phyloP scores from a whole-genome alignment of 2,329 filamentous ascomycete genomes.

The Colletotrichum noveboracense region DNA sequence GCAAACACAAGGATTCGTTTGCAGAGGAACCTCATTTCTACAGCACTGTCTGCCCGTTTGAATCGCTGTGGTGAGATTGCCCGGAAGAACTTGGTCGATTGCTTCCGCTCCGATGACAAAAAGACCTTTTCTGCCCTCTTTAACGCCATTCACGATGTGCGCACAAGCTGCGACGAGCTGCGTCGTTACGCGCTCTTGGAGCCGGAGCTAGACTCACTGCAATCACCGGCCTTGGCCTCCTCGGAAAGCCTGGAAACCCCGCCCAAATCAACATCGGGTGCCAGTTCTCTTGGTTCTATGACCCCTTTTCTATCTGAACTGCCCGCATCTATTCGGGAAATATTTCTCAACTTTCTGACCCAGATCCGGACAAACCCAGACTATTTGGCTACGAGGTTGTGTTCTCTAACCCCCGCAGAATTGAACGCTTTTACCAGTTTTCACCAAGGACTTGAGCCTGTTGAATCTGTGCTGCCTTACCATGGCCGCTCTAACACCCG shows the following conservation, averaged over 20 bases:
- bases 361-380: slow-evolving; percentile 85
- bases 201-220: slow-evolving; percentile 71
- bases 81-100: slow-evolving; percentile 77
- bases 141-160: slow-evolving; percentile 79
- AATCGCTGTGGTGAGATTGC: slow-evolving; percentile 77
- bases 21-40: slow-evolving; percentile 76
- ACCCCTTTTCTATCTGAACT: slow-evolving; percentile 74
- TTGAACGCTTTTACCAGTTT: slow-evolving; percentile 79
- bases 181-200: slow-evolving; percentile 74
- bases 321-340: slow-evolving; percentile 74
- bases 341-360: slow-evolving; percentile 79
- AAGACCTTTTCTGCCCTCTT: slow-evolving; percentile 76
- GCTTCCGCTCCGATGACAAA: slow-evolving; percentile 81
- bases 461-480: slow-evolving; percentile 82
- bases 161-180: slow-evolving; percentile 76
- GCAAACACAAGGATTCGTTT: slow-evolving; percentile 74
- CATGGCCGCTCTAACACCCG: slow-evolving; percentile 58
- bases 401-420: slow-evolving; percentile 76
- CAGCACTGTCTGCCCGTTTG: slow-evolving; percentile 75
- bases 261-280: slow-evolving; percentile 20
- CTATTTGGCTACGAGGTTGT: slow-evolving; percentile 84
- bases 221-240: slow-evolving; percentile 53
- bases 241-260: slow-evolving; percentile 19
- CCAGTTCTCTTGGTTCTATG: slow-evolving; percentile 47
- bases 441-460: slow-evolving; percentile 78